Evolutionary conservation across 2,329 filamentous ascomycete genomes (phyloP).

Genomic region (Chrysoporthe cubensis): DNA sequence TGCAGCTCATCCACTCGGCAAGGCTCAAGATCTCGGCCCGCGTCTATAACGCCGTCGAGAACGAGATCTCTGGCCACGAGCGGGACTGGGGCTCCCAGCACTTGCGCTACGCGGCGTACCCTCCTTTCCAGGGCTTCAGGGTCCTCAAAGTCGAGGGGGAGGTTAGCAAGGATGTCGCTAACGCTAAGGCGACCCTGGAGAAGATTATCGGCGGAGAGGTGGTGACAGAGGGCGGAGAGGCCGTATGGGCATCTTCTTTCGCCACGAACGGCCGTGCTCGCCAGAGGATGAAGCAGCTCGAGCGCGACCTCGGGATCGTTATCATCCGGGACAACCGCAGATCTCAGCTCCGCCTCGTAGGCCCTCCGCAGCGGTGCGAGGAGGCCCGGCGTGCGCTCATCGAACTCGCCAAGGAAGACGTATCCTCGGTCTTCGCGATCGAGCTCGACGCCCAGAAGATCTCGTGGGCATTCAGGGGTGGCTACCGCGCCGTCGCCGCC

Average conservation of each 20-base stretch:
- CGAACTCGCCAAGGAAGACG: constrained; percentile 29
- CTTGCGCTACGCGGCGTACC: constrained; percentile 36
- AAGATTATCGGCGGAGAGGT: constrained; percentile 39
- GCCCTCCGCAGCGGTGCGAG: too few relatives aligned
- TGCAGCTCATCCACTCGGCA: constrained; percentile 42
- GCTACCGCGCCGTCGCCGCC: constrained; percentile 36
- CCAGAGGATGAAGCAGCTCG: background rate
- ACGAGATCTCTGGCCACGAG: constrained; percentile 35
- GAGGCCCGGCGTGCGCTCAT: too few relatives aligned
- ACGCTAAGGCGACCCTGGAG: constrained; percentile 33
- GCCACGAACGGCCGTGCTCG: constrained; percentile 28
- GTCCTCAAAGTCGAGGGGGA: constrained; percentile 45
- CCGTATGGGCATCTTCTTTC: constrained; percentile 41
- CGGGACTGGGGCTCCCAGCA: constrained; percentile 38
- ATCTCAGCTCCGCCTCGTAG: too few relatives aligned
- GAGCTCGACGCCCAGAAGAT: constrained; percentile 35
- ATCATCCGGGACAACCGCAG: too few relatives aligned
- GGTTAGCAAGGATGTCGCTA: constrained; percentile 35
- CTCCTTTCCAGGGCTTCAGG: constrained; percentile 34
- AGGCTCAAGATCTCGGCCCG: constrained; percentile 43
- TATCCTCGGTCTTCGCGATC: constrained; percentile 32
- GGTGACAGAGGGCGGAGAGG: constrained; percentile 32
- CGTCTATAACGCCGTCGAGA: constrained; percentile 40
- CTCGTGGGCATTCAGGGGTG: constrained; percentile 39
- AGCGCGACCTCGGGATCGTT: too few relatives aligned